Evolutionary conservation across 176 grass and related monocot species (phyloP).

Genomic region (Paspalum notatum): DNA sequence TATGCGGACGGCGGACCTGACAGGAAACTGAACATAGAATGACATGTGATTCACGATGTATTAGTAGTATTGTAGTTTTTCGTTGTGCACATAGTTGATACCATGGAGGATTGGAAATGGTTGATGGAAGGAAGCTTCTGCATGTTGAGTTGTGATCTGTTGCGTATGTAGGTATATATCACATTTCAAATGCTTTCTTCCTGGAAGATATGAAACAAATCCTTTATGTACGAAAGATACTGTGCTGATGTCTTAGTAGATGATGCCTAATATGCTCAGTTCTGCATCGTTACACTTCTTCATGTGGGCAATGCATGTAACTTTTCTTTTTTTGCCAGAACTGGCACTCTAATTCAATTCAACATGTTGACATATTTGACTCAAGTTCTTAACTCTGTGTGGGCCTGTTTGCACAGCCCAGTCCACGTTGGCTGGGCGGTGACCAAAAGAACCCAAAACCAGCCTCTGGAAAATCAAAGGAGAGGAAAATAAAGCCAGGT

Average conservation of each 20-base stretch:
- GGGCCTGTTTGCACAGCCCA: not conserved
- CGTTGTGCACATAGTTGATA: constrained; percentile 24
- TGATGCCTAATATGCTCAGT: not conserved
- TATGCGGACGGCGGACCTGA: not conserved
- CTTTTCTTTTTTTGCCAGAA: too few species aligned
- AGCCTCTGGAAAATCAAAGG: not conserved
- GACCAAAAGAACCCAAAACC: not conserved
- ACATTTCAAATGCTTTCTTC: too few species aligned
- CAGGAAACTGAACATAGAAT: not conserved
- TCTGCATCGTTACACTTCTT: not conserved
- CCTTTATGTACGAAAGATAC: not conserved
- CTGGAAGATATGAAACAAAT: too few species aligned
- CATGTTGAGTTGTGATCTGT: not conserved
- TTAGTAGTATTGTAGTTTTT: too few species aligned
- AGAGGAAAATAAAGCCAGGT: not conserved
- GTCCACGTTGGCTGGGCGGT: not conserved
- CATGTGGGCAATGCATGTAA: not conserved
- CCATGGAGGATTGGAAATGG: not conserved
- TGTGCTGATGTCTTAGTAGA: not conserved
- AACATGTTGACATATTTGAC: too few species aligned
- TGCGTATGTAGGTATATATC: too few species aligned
- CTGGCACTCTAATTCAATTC: not conserved
- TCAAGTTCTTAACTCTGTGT: not conserved
- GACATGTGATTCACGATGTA: not conserved
- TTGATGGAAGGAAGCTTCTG: constrained; percentile 15